Percentiles rank a stretch among this genome's conserved stretches.
Evolutionary conservation across 2,329 filamentous ascomycete genomes (phyloP).

Genomic region (Hortaea sp.): DNA sequence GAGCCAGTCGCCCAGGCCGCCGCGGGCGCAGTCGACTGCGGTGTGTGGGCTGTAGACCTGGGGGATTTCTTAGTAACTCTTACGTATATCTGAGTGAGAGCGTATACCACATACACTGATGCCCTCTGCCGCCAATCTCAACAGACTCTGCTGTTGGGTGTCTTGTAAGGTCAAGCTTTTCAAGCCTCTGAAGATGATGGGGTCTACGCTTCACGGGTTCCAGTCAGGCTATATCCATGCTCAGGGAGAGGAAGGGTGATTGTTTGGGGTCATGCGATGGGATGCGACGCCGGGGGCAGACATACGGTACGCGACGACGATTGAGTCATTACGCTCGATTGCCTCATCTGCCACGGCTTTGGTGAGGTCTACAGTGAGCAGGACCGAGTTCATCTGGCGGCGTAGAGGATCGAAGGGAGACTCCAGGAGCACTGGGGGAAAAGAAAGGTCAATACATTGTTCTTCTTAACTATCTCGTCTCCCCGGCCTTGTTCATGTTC

Average conservation of each 20-base stretch:
- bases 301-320: slow-evolving; percentile 83
- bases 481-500: slow-evolving; percentile 9
- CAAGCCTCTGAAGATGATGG: slow-evolving; percentile 88
- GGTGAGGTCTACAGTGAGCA: slow-evolving; percentile 86
- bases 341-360: slow-evolving; percentile 83
- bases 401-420: slow-evolving; percentile 50
- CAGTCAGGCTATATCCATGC: slow-evolving; percentile 12
- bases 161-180: slow-evolving; percentile 80
- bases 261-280: not conserved
- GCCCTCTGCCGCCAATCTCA: slow-evolving; percentile 71
- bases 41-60: slow-evolving; percentile 86
- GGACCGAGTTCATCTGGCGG: slow-evolving; percentile 54
- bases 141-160: slow-evolving; percentile 74
- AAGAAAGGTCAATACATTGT: not conserved
- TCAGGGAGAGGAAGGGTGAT: too few relatives aligned
- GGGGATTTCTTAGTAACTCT: not conserved
- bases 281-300: slow-evolving; percentile 2
- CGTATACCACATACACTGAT: slow-evolving; percentile 52
- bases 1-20: slow-evolving; percentile 89
- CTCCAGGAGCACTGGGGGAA: slow-evolving; percentile 52
- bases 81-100: not conserved
- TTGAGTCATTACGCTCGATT: slow-evolving; percentile 61
- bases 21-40: slow-evolving; percentile 75
- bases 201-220: slow-evolving; percentile 50
- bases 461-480: not conserved